Conservation (phyloP, 1,284 basidiomycete species). For the Leccinum pachyderme region DNA sequence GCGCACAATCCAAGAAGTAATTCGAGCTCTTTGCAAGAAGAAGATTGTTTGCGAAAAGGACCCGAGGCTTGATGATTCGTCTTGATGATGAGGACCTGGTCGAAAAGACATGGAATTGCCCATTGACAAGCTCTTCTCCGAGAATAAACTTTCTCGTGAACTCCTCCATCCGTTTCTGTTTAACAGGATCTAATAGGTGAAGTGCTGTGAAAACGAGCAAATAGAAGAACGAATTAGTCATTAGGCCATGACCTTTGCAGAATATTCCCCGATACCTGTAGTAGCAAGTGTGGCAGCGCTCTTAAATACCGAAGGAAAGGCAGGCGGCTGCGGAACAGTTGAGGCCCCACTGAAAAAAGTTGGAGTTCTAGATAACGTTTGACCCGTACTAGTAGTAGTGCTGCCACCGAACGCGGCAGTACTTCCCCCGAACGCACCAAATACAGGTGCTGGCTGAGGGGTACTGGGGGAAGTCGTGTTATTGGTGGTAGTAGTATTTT, state of each 20-base stretch:
- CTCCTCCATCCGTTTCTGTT: constrained; percentile 14
- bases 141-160: constrained; percentile 26
- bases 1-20: constrained; percentile 26
- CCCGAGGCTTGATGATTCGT: constrained; percentile 16
- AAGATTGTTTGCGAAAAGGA: constrained; percentile 24
- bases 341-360: constrained; percentile 39
- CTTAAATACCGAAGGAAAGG: constrained; percentile 36
- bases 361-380: constrained; percentile 16
- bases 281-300: neutral
- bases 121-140: constrained; percentile 19
- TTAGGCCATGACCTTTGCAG: constrained; percentile 10
- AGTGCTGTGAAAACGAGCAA: constrained; percentile 1
- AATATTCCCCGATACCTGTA: constrained; percentile 36
- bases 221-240: neutral
- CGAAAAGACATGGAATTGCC: constrained; percentile 32
- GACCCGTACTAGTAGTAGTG: neutral
- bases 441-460: neutral
- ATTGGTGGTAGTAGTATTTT: neutral
- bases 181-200: constrained; percentile 2
- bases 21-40: constrained; percentile 22
- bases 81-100: neutral
- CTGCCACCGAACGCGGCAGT: neutral
- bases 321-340: constrained; percentile 32
- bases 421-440: neutral
- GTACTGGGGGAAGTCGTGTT: neutral